Evolutionary conservation across 2,329 filamentous ascomycete genomes (phyloP).

Genomic region (Thelonectria rubi): DNA sequence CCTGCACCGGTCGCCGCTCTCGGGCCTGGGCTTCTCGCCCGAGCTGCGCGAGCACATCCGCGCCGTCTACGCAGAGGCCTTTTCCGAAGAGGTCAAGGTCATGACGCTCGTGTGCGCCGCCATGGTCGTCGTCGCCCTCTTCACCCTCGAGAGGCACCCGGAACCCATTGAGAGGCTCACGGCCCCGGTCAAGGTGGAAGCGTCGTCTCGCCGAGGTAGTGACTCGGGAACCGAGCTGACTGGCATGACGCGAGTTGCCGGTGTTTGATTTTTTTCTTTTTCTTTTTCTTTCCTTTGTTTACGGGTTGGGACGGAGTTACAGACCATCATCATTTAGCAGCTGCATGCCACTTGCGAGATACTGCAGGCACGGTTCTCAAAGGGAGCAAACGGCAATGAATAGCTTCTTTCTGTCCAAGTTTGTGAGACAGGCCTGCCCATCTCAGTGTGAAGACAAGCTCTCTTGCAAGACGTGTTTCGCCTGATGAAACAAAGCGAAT

Average conservation of each 20-base stretch:
- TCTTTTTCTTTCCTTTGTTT: too few relatives aligned
- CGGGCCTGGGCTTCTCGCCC: constrained; percentile 47
- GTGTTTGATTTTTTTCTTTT: too few relatives aligned
- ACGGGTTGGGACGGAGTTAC: too few relatives aligned
- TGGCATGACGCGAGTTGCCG: constrained; percentile 38
- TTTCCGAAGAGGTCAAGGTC: constrained; percentile 56
- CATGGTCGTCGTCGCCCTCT: constrained; percentile 55
- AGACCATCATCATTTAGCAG: neutral
- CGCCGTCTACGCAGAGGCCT: constrained; percentile 56
- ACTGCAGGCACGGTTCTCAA: constrained; percentile 12
- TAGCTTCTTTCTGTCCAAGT: too few relatives aligned
- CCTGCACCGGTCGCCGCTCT: constrained; percentile 56
- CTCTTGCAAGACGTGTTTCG: neutral
- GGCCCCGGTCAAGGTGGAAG: constrained; percentile 42
- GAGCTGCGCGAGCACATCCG: constrained; percentile 49
- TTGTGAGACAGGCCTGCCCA: neutral
- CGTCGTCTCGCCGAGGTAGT: constrained; percentile 46
- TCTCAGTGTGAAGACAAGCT: neutral
- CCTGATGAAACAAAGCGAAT: neutral
- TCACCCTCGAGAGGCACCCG: constrained; percentile 56
- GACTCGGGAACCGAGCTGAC: constrained; percentile 52
- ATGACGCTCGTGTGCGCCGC: constrained; percentile 55
- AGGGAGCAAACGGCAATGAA: neutral
- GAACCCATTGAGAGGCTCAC: constrained; percentile 46
- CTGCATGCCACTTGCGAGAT: constrained; percentile 6